These are phyloP conservation scores for Cercospora sojina DNA, from an alignment of 2,329 filamentous ascomycete species.

Conservation along the genomic window DNA sequence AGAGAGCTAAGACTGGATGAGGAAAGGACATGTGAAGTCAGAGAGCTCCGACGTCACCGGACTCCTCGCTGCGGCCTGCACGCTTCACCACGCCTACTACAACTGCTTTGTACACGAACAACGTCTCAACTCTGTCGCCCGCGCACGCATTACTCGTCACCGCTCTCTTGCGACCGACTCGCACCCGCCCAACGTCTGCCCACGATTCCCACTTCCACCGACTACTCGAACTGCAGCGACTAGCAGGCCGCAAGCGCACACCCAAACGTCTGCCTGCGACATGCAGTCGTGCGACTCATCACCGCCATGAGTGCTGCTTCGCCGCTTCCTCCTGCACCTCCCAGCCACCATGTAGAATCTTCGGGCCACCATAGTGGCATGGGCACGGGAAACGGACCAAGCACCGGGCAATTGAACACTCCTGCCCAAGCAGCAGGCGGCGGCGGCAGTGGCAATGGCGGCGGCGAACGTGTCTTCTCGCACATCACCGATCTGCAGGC, in stretches of 20 bases:
- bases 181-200: background rate
- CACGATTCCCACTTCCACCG: background rate
- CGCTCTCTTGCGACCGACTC: background rate
- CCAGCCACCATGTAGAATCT: background rate
- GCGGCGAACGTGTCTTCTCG: constrained; percentile 30
- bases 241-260: background rate
- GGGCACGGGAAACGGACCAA: background rate
- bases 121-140: background rate
- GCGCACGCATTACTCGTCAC: background rate
- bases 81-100: background rate
- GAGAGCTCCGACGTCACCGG: background rate
- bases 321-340: background rate
- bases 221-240: background rate
- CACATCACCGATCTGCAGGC: constrained; percentile 48
- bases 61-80: background rate
- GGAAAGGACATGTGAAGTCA: background rate
- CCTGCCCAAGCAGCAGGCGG: background rate
- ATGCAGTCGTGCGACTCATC: constrained; percentile 5
- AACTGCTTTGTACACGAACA: background rate
- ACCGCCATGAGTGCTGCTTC: constrained; percentile 18
- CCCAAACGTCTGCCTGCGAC: background rate
- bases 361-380: background rate
- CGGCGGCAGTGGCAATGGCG: background rate
- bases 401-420: background rate
- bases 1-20: background rate